Percentiles rank a stretch among this genome's conserved stretches.
phyloP scores from a whole-genome alignment of 106 monocot genomes.

The Dendrobium nobile region DNA sequence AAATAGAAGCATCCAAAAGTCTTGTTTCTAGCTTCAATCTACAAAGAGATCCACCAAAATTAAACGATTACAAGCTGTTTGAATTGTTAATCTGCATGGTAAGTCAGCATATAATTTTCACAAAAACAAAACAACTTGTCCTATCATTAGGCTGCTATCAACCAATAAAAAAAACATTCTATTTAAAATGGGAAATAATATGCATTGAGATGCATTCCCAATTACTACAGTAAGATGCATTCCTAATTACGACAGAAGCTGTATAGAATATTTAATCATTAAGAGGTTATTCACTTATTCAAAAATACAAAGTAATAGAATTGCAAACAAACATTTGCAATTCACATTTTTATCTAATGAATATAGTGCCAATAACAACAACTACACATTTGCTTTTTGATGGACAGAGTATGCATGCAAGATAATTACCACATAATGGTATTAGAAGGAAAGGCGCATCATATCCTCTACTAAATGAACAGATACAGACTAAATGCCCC shows the following conservation, averaged over 20 bases:
- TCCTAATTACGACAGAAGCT: background rate
- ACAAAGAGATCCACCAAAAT: slow-evolving; percentile 10
- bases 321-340: background rate
- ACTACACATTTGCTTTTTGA: background rate
- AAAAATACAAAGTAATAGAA: background rate
- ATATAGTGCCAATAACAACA: background rate
- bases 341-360: background rate
- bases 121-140: background rate
- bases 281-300: background rate
- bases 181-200: background rate
- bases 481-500: background rate
- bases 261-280: background rate
- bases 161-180: background rate
- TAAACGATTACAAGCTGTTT: background rate
- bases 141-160: background rate
- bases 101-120: background rate
- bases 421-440: background rate
- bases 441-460: background rate
- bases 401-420: background rate
- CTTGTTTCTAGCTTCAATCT: slow-evolving; percentile 57
- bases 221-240: background rate
- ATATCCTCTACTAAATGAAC: background rate
- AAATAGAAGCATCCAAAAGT: slow-evolving; percentile 70
- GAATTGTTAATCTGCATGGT: background rate
- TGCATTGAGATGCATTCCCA: background rate